Base-by-base conservation (phyloP, 73 alveolate genomes). In the Paramecium bursaria region DNA sequence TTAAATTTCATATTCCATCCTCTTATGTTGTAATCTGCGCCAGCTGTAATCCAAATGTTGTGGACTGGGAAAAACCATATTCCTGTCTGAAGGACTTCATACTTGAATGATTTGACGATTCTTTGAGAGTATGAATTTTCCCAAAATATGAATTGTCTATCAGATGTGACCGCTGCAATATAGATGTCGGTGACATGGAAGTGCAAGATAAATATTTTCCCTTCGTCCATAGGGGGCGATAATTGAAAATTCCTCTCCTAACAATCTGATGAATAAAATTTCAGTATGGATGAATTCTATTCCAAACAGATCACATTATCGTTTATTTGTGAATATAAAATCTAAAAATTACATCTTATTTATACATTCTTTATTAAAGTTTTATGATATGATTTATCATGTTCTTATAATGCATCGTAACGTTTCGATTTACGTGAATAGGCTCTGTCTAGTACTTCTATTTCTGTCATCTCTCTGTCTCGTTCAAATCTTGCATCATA, bases 1-100 rank as follows among this genome's bases (percentile, higher is more conserved):
- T 87, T 87, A 86, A 33, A 26, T 25, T 77, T 76, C 7, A 95
- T 86, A 86, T 90, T 91, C 92, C 96, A 94, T 55, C 75, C 87
- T 50, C 86, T 86, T 27, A 91, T 74, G n/a, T 86, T 89, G 73
- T 87, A 77, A 85, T 92, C 97, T 35, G 92, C 85, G 46, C 99
- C 98, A 50, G 97, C 94, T 26, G 98, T 91, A 15, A 94, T 95
- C 98, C 99, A 95, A 23, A 94, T 90, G 85, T 95, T 91, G 74
- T 95, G 98, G 27, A 88, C 86, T 46, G 95, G 96, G 22, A 95
- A 91, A 82, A 92, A 94, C 96, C 97, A 94, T 14, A 95, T 86
- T 39, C 94, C 91, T 57, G 91, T 86, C 73, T 94, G 87, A 26
- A 75, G 90, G 82, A 52, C 92, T 22, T 86, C 95, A 60, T 85